Base-by-base conservation (phyloP, 768 basidiomycete species). In the Leccinum truebloodii region DNA sequence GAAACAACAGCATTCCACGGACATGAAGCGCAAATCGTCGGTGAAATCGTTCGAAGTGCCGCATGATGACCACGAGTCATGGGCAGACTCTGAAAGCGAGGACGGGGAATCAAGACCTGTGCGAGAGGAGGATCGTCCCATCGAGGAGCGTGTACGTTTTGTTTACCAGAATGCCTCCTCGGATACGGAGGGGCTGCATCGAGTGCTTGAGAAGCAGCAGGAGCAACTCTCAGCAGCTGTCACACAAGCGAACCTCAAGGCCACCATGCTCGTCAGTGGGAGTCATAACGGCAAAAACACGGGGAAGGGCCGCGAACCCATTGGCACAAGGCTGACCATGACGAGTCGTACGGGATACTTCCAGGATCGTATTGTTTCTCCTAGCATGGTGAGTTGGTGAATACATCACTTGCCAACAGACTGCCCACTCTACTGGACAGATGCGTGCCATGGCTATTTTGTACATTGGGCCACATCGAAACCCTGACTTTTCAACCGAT, bases 371-470 rank as follows among this genome's bases (percentile, higher is more conserved):
- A 90, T 98, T 68, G 86, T 99, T 61, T 89, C 95, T 3, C 96
- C 97, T 0, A 92, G 90, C 69, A 98, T 99, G 95, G 96, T 96
- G 71, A 69, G 92, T 76, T 18, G 30, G 14, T 24, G 41, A 44
- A 53, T 53, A 32, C 56, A 62, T 39, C 13, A n/a, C 50, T 12
- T 46, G 48, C 46, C 41, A 13, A 46, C 44, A 14, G 16, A 53
- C 24, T 35, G 50, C 53, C 71, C 37, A 70, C n/a, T 48, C 28
- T n/a, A 58, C n/a, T 16, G n/a, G 37, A 59, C 49, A 98, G 96
- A 98, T 98, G 94, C 92, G 97, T 37, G 95, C 96, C 0, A 99
- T 99, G 97, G 96, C 96, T 3, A 95, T 97, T 70, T 77, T 96
- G 63, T 97, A 97, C 76, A 90, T 99, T 60, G 96, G 96, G 1